phyloP scores from a whole-genome alignment of 2,329 filamentous ascomycete genomes.

The Cladosporium sp. region DNA sequence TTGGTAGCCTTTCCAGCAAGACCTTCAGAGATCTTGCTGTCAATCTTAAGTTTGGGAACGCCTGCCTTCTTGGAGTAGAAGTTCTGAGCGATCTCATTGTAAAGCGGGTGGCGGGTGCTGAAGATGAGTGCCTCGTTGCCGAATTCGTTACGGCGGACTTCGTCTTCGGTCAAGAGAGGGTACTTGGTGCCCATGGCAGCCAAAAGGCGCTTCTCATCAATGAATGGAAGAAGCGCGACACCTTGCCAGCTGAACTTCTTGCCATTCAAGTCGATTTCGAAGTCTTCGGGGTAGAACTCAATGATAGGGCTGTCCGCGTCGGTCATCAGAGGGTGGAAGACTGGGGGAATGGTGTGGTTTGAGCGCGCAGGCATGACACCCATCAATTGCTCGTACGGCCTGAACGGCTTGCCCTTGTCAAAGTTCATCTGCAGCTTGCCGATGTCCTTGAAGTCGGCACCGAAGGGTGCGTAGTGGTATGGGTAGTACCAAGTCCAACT shows the following conservation, averaged over 20 bases:
- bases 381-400: conserved; percentile 96
- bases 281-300: conserved; percentile 95
- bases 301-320: conserved; percentile 85
- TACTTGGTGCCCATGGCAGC: conserved; percentile 80
- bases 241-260: conserved; percentile 99
- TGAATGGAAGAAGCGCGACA: conserved; percentile 88
- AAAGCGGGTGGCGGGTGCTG: conserved; percentile 78
- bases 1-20: conserved; percentile 77
- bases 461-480: conserved; percentile 97
- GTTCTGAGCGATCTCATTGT: conserved; percentile 74
- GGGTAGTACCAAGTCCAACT: conserved; percentile 99
- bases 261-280: conserved; percentile 88
- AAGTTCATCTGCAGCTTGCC: conserved; percentile 76
- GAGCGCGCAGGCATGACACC: conserved; percentile 92
- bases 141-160: conserved; percentile 70
- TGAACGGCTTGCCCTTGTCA: conserved; percentile 78
- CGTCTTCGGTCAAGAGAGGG: conserved; percentile 70
- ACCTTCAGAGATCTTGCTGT: conserved; percentile 70
- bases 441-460: conserved; percentile 85
- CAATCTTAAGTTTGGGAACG: conserved; percentile 60
- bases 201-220: conserved; percentile 83
- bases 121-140: conserved; percentile 80
- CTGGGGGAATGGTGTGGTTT: conserved; percentile 80
- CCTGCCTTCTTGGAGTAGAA: conserved; percentile 91
- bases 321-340: conserved; percentile 89